phyloP scores from a whole-genome alignment of 1,139 yeast genomes.

The Starmera stellimalicola region DNA sequence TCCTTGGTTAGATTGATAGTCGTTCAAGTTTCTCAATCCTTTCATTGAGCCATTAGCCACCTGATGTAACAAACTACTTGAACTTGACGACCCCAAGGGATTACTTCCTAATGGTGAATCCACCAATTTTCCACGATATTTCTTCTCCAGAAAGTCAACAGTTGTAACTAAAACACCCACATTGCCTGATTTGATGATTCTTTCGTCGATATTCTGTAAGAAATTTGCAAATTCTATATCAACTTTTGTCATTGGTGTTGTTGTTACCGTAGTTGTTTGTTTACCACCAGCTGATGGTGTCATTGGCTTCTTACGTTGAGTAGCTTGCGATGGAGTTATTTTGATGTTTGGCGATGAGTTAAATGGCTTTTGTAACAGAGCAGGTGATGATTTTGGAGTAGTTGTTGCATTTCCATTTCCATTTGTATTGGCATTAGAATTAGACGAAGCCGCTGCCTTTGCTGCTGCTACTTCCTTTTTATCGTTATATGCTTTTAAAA shows the following conservation, averaged over 20 bases:
- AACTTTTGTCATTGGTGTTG: constrained; percentile 43
- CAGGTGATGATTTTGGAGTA: background rate
- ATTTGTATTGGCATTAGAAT: background rate
- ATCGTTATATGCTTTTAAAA: constrained; percentile 13
- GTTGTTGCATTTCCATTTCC: background rate
- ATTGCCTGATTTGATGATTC: constrained; percentile 58
- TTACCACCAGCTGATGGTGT: background rate
- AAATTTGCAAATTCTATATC: constrained; percentile 64
- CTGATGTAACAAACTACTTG: constrained; percentile 34
- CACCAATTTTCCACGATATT: constrained; percentile 44
- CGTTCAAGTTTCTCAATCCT: constrained; percentile 26
- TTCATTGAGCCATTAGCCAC: constrained; percentile 43
- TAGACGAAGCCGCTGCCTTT: background rate
- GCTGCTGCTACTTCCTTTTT: constrained; percentile 6
- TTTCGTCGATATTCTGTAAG: constrained; percentile 55
- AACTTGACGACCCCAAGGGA: constrained; percentile 20
- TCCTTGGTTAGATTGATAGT: constrained; percentile 7
- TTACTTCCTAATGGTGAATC: constrained; percentile 44
- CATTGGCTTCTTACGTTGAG: background rate
- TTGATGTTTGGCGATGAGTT: background rate
- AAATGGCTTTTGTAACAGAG: background rate
- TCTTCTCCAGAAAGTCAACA: constrained; percentile 43
- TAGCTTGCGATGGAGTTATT: background rate
- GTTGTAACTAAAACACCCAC: constrained; percentile 31
- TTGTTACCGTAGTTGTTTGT: background rate